Base-by-base conservation (phyloP, 2,329 filamentous ascomycete species). In the Orbilia brochopaga region DNA sequence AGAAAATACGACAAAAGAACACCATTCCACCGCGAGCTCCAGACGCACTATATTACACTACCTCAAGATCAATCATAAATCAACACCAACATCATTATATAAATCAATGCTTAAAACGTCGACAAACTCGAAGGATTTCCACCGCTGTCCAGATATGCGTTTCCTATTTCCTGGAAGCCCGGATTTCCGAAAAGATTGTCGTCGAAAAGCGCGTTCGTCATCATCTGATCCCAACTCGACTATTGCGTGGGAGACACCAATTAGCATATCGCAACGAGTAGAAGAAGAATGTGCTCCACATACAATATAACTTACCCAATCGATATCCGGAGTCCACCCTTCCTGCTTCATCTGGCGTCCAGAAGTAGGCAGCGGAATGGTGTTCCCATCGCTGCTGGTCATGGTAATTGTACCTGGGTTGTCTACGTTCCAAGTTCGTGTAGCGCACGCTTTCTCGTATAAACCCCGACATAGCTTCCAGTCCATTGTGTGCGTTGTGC, bases 211-310 rank as follows among this genome's bases (percentile, higher is more conserved):
- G 67, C 67, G 35, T 72, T 72, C 6, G 67, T 72, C 67, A 72
- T 72, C 67, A 72, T 72, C 57, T 65, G 67, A 44, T 72, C 67
- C 67, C 67, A 72, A 51, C 40, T 65, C 32, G 67, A 72, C 67
- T 72, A 53, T 10, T 15, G 17, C 15, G 27, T 6, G 11, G 7
- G 8, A 17, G 32, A 44, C 11, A 35, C 54, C 24, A 63, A 13
- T 21, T 21, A 48, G 44, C 44, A 19, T n/a, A 10, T 10, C 4
- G 17, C 17, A 48, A 17, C 44, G 7, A 23, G 1, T 48, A 15
- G 8, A 5, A 23, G 7, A 21, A 23, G 11, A 13, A 48, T 21
- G 40, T 4, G 21, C 21, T 19, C 23, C 3, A 32, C 32, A 10
- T n/a, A 30, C 8, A 21, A n/a, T 13, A 3, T 10, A 24, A 44